These are phyloP conservation scores for Fusarium algeriense DNA, from an alignment of 2,329 filamentous ascomycete genomes.

Conservation along the genomic window DNA sequence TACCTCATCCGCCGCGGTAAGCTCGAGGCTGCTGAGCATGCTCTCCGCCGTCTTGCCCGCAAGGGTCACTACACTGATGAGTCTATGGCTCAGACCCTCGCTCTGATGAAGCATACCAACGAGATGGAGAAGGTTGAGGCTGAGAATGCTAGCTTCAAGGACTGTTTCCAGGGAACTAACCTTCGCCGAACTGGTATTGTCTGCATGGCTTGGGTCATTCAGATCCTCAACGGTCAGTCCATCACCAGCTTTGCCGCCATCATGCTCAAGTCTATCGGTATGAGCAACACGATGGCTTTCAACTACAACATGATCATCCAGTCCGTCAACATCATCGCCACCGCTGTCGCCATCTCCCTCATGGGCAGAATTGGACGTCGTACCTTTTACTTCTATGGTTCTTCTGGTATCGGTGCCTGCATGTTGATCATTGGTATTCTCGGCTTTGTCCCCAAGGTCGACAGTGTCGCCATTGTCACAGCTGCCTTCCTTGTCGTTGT, in stretches of 20 bases:
- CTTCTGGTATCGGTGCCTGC: constrained; percentile 53
- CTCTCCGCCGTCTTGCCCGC: constrained; percentile 55
- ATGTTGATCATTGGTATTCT: constrained; percentile 58
- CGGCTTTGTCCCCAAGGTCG: constrained; percentile 48
- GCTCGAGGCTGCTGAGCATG: constrained; percentile 54
- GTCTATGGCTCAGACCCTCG: constrained; percentile 54
- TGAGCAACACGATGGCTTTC: constrained; percentile 58
- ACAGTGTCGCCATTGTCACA: constrained; percentile 46
- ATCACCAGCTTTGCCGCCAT: constrained; percentile 68
- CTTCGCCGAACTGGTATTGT: constrained; percentile 53
- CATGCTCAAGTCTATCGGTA: constrained; percentile 63
- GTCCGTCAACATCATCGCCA: constrained; percentile 58
- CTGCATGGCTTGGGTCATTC: constrained; percentile 54
- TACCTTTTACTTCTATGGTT: constrained; percentile 56
- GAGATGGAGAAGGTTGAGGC: constrained; percentile 56
- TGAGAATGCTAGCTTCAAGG: constrained; percentile 60
- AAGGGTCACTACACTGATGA: constrained; percentile 53
- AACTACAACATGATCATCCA: constrained; percentile 62
- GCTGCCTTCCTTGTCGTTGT: constrained; percentile 54
- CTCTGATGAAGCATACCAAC: constrained; percentile 59
- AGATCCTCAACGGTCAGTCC: constrained; percentile 56
- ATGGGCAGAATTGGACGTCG: constrained; percentile 56
- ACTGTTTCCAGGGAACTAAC: constrained; percentile 62
- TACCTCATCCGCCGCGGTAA: constrained; percentile 59
- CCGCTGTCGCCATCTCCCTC: constrained; percentile 54